Percentiles rank a stretch among this genome's conserved stretches.
phyloP scores from a whole-genome alignment of 2,329 filamentous ascomycete genomes.

The Magnaporthiopsis rhizophila region DNA sequence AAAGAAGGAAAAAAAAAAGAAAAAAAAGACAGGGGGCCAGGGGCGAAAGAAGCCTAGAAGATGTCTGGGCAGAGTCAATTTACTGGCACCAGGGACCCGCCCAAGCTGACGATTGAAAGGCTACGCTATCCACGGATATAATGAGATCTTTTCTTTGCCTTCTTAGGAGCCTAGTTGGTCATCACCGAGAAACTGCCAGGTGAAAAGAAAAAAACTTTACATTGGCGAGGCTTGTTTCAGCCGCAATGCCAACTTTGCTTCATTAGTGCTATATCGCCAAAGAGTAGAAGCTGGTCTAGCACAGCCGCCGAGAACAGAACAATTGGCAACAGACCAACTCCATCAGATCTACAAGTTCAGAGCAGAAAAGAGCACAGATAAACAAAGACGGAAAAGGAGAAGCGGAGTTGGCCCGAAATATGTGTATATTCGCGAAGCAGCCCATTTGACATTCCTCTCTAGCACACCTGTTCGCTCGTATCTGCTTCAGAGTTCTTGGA shows the following conservation, averaged over 20 bases:
- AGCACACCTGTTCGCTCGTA: neutral
- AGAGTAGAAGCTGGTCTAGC: neutral
- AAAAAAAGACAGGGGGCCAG: conserved; percentile 3
- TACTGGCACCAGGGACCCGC: neutral
- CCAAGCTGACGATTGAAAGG: neutral
- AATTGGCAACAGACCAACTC: neutral
- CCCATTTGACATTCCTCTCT: neutral
- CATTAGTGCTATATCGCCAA: neutral
- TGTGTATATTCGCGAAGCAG: neutral
- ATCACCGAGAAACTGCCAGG: neutral
- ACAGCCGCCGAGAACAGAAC: neutral
- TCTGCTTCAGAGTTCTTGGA: neutral
- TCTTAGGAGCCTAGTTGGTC: neutral
- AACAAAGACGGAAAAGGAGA: neutral
- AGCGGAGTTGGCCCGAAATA: neutral
- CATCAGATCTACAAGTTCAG: neutral
- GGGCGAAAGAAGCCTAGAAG: neutral
- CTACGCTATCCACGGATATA: neutral
- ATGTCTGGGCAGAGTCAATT: neutral
- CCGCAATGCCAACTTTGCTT: neutral
- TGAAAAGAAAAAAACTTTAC: neutral
- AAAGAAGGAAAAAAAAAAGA: conserved; percentile 3
- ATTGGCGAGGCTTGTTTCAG: neutral
- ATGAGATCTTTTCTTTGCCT: neutral
- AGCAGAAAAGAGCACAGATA: neutral